These are phyloP conservation scores for Kazachstania kunashirensis DNA, from an alignment of 805 yeast genomes.

Conservation along the genomic window DNA sequence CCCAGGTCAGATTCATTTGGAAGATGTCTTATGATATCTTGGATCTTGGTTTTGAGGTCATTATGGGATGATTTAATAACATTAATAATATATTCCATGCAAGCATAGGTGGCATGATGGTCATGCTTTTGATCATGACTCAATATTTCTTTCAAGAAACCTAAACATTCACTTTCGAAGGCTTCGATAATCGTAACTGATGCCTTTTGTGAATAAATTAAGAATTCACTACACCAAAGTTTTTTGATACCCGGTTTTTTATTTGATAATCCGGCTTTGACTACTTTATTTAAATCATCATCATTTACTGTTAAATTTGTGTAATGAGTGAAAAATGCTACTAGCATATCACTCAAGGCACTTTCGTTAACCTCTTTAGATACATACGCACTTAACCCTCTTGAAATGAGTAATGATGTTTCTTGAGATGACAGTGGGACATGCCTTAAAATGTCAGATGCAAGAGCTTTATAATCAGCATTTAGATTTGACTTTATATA, in stretches of 20 bases:
- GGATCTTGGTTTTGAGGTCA: constrained; percentile 7
- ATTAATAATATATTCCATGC: constrained; percentile 17
- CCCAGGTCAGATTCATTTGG: constrained; percentile 29
- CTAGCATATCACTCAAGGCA: constrained; percentile 42
- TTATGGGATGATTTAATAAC: constrained; percentile 6
- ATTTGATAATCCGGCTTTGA: constrained; percentile 56
- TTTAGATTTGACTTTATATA: constrained; percentile 49
- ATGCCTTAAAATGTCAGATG: constrained; percentile 37
- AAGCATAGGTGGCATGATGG: constrained; percentile 27
- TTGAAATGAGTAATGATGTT: constrained; percentile 33
- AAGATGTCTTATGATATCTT: constrained; percentile 7
- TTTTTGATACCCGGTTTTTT: constrained; percentile 53
- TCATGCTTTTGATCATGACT: constrained; percentile 32
- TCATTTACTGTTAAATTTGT: constrained; percentile 22
- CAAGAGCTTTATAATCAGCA: constrained; percentile 54
- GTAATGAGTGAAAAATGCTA: constrained; percentile 41
- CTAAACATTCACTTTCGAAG: constrained; percentile 19
- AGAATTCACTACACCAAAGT: constrained; percentile 52
- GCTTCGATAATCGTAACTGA: constrained; percentile 32
- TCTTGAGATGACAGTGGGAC: constrained; percentile 22
- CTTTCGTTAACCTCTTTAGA: constrained; percentile 69
- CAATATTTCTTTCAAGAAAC: constrained; percentile 30
- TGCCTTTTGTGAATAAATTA: constrained; percentile 16
- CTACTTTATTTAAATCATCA: constrained; percentile 23
- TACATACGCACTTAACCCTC: constrained; percentile 41